phyloP scores from a whole-genome alignment of 805 yeast genomes.

The Teunomyces atbi region DNA sequence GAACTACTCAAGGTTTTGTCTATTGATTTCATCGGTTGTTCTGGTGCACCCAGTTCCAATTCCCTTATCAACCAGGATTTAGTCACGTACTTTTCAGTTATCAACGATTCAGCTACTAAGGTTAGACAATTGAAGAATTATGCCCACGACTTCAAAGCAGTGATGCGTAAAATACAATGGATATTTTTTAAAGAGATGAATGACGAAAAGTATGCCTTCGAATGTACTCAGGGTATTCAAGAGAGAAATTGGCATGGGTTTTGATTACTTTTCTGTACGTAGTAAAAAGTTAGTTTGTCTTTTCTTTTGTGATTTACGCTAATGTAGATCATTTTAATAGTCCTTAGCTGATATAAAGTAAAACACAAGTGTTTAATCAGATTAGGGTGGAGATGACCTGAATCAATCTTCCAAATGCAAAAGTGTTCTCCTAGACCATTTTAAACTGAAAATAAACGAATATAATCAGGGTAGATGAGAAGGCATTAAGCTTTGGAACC shows the following conservation, averaged over 20 bases:
- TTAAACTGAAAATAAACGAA: slow-evolving; percentile 50
- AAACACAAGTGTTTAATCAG: slow-evolving; percentile 8
- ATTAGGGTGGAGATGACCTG: slow-evolving; percentile 49
- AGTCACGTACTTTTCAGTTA: neutral
- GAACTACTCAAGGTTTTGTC: neutral
- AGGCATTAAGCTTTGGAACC: slow-evolving; percentile 46
- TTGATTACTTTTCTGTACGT: neutral
- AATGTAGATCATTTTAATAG: slow-evolving; percentile 32
- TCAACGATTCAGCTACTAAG: neutral
- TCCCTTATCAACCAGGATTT: slow-evolving; percentile 2
- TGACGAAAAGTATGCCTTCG: neutral
- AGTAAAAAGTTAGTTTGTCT: slow-evolving; percentile 1
- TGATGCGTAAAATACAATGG: neutral
- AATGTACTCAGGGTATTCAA: neutral
- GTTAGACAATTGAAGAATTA: slow-evolving; percentile 4
- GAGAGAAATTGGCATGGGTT: neutral
- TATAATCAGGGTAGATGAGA: slow-evolving; percentile 47
- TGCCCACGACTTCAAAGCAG: slow-evolving; percentile 2
- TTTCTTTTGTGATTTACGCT: neutral
- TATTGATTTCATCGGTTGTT: slow-evolving; percentile 2
- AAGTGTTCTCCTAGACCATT: slow-evolving; percentile 46
- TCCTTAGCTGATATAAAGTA: slow-evolving; percentile 21
- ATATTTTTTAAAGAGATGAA: slow-evolving; percentile 2
- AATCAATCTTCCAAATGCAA: slow-evolving; percentile 41
- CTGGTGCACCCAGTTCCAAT: neutral